Evolutionary conservation across 2,329 filamentous ascomycete species (phyloP), one percentile per base, ranked within the genome.

Genomic region (Magnaporthales sp.): DNA sequence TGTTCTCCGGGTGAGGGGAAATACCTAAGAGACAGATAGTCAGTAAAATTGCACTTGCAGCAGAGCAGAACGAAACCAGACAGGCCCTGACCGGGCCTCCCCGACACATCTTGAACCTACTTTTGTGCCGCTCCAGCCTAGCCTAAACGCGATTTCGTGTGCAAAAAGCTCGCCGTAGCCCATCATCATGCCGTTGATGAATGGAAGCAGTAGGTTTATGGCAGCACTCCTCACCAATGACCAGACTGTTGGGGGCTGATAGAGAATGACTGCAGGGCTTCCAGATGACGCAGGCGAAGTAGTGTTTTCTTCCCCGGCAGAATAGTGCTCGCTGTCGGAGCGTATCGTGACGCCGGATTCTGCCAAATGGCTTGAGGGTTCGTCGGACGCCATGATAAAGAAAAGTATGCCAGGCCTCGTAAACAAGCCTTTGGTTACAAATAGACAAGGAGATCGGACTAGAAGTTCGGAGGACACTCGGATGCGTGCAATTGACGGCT

Each of bases 181-280:
- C 74, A 99, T 80, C 95, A 99, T 99, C 83, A 99, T 86, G 62
- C 95, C 95, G 79, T 99, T 99, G 74, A 99, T 87, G 74, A 99
- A 99, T 0, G 95, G 95, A 24, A 99, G 80, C 1, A 99, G 74
- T n/a, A 99, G 82, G 77, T 99, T 99, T 79, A 99, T 99, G 6
- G 93, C 93, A 19, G 93, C 92, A 51, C 95, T 92, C 66, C 94
- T 88, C 66, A 97, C 71, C 69, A 99, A 77, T 10, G 91, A 88
- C 91, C 92, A 97, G 61, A 96, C 73, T 0, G 93, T 96, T 2
- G 95, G 93, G 3, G 93, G 92, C 70, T 88, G 88, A 84, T 98
- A 99, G 62, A 98, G 85, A 63, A 96, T 89, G 72, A 97, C 78
- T 9, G 90, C 89, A 1, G 87, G 84, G 11, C 86, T 89, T 66